Evolutionary conservation across 1,139 yeast species (phyloP).

Genomic region (Arxiozyma bovina): DNA sequence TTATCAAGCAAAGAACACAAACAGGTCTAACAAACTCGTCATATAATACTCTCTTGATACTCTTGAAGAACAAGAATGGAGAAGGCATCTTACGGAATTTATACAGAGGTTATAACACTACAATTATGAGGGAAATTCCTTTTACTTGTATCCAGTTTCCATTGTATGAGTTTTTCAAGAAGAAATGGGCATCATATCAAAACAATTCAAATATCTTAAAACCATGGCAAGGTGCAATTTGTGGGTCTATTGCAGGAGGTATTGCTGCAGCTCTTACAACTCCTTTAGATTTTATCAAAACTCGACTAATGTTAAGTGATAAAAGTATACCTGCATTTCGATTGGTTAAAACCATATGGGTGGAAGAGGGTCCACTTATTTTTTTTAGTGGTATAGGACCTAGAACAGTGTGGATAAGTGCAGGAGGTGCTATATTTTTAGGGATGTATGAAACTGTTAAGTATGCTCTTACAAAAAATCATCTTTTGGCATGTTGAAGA

Average conservation of each 20-base stretch:
- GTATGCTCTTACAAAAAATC: conserved; percentile 5
- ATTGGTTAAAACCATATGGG: conserved; percentile 41
- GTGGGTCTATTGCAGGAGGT: conserved; percentile 94
- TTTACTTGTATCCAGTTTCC: conserved; percentile 95
- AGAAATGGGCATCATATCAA: conserved; percentile 36
- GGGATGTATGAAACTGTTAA: conserved; percentile 84
- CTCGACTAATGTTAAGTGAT: conserved; percentile 74
- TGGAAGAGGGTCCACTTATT: conserved; percentile 59
- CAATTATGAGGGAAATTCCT: conserved; percentile 90
- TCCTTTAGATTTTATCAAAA: conserved; percentile 86
- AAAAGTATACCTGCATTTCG: conserved; percentile 40
- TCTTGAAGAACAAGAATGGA: conserved; percentile 53
- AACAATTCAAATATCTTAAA: conserved; percentile 34
- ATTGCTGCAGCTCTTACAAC: conserved; percentile 91
- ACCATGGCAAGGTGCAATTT: conserved; percentile 75
- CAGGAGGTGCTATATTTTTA: conserved; percentile 94
- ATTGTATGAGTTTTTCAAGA: conserved; percentile 73
- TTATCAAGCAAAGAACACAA: conserved; percentile 89
- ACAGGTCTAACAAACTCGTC: conserved; percentile 51
- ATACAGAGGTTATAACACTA: conserved; percentile 88
- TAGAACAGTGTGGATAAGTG: conserved; percentile 93
- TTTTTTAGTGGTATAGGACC: conserved; percentile 86
- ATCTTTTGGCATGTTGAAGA: neutral
- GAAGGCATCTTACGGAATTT: conserved; percentile 73
- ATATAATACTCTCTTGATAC: conserved; percentile 52